Percentiles rank a stretch among this genome's conserved stretches.
These are phyloP conservation scores for Phoenix dactylifera DNA, from an alignment of 176 grass and related monocot species.

Conservation along the genomic window DNA sequence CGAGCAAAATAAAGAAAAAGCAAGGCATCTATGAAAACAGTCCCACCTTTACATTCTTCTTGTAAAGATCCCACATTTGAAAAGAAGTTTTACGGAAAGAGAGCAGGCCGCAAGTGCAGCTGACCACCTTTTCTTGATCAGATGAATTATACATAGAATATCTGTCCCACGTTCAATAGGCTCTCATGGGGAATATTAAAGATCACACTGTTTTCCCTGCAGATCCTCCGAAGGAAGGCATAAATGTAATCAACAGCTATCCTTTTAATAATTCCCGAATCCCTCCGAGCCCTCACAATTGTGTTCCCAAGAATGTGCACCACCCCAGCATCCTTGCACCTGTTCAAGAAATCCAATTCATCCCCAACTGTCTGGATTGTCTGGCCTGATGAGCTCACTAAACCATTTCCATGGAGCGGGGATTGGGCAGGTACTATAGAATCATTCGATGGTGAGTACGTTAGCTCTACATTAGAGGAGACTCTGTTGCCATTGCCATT, in stretches of 20 bases:
- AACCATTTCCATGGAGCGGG: conserved; percentile 9
- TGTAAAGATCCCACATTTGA: no score
- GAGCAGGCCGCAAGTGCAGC: no score
- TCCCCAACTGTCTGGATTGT: conserved; percentile 36
- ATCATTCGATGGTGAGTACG: conserved; percentile 44
- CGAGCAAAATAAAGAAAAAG: no score
- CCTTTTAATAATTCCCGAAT: conserved; percentile 71
- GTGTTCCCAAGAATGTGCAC: conserved; percentile 99
- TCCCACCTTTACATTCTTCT: no score
- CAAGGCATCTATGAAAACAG: no score
- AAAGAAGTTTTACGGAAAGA: no score
- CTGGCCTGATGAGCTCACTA: conserved; percentile 22
- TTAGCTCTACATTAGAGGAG: conserved; percentile 42
- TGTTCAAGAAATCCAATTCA: conserved; percentile 82
- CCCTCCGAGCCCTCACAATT: conserved; percentile 56
- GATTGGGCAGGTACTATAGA: conserved; percentile 51
- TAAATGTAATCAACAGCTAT: conserved; percentile 72
- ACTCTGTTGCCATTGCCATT: conserved; percentile 22
- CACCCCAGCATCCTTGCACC: conserved; percentile 77
- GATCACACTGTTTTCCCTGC: conserved; percentile 90
- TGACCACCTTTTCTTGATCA: no score
- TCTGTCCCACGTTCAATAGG: conserved; percentile 83
- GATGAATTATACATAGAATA: conserved; percentile 55
- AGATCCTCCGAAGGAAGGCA: conserved; percentile 80
- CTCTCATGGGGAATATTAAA: conserved; percentile 91